Evolutionary conservation across 106 monocot genomes (phyloP).

Genomic region (Amphibolis antarctica): DNA sequence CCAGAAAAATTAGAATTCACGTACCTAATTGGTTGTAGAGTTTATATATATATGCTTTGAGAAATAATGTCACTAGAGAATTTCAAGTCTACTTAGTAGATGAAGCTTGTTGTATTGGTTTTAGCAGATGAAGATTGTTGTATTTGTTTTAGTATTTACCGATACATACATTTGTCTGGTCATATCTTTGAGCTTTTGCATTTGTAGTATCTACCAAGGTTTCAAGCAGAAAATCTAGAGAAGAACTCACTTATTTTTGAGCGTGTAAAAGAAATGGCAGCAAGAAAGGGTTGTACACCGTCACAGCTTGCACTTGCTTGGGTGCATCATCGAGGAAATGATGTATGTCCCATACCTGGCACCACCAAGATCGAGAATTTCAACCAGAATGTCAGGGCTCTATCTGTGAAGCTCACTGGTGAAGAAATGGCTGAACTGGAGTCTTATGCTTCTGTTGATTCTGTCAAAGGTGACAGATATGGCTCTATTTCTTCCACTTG

Average conservation of each 20-base stretch:
- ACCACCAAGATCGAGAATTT: constrained; percentile 59
- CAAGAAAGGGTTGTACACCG: constrained; percentile 61
- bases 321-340: too few relatives aligned
- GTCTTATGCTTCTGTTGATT: constrained; percentile 19
- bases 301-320: constrained; percentile 76
- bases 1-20: not conserved
- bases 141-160: too few relatives aligned
- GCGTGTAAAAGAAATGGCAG: constrained; percentile 43
- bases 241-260: constrained; percentile 48
- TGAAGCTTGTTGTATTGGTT: too few relatives aligned
- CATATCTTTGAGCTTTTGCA: too few relatives aligned
- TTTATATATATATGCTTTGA: too few relatives aligned
- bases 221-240: constrained; percentile 30
- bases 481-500: constrained; percentile 9
- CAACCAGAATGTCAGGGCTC: constrained; percentile 37
- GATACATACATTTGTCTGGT: too few relatives aligned
- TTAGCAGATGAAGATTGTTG: too few relatives aligned
- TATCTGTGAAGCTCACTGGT: constrained; percentile 38
- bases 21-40: too few relatives aligned
- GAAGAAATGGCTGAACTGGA: constrained; percentile 55
- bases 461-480: constrained; percentile 34
- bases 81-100: too few relatives aligned
- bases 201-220: not conserved
- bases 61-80: too few relatives aligned
- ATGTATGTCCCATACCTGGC: constrained; percentile 75